These are phyloP conservation scores for Panicum miliaceum DNA, from an alignment of 176 grass and related monocot species.

Conservation along the genomic window DNA sequence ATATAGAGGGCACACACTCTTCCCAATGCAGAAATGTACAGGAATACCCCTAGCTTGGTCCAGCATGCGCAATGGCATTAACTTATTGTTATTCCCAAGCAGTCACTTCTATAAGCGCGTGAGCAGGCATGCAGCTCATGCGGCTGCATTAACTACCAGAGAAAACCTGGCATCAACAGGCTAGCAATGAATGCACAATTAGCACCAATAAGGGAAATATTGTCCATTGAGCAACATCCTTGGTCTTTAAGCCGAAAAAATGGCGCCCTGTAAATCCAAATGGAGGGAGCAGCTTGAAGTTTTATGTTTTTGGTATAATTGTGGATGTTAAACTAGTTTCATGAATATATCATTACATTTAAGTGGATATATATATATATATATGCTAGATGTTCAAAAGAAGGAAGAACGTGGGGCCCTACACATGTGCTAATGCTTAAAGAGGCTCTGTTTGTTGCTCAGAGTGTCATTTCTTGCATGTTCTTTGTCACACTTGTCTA, in stretches of 20 bases:
- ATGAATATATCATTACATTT: conserved; percentile 23
- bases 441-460: background rate
- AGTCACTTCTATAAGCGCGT: too few relatives aligned
- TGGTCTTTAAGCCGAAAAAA: too few relatives aligned
- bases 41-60: background rate
- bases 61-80: background rate
- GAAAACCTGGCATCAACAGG: background rate
- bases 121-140: background rate
- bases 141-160: background rate
- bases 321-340: conserved; percentile 12
- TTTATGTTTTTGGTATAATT: background rate
- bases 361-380: conserved; percentile 2
- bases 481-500: background rate
- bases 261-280: too few relatives aligned
- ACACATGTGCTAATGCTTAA: background rate
- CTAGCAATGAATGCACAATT: background rate
- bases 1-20: background rate
- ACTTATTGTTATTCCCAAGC: background rate
- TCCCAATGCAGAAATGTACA: background rate
- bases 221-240: too few relatives aligned
- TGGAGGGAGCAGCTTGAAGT: background rate
- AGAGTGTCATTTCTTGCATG: background rate
- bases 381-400: conserved; percentile 11
- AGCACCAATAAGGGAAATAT: background rate
- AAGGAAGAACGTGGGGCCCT: background rate